phyloP scores from a whole-genome alignment of 2,329 filamentous ascomycete species.

The Trichoderma sp. region DNA sequence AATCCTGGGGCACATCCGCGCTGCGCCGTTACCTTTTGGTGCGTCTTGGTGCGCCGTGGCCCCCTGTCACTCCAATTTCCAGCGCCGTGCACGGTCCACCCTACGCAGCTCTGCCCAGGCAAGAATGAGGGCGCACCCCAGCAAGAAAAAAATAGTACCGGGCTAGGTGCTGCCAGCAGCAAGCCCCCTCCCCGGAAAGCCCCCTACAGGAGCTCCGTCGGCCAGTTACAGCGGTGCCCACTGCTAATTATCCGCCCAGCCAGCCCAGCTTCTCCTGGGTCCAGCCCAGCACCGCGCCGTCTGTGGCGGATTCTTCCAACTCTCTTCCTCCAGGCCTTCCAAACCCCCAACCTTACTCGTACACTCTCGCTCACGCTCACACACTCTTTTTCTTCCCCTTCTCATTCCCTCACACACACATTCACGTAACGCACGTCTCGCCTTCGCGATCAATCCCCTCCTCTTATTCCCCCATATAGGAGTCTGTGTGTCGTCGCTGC shows the following conservation, averaged over 20 bases:
- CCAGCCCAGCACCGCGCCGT: not conserved
- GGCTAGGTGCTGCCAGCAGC: not conserved
- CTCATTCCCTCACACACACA: conserved; percentile 19
- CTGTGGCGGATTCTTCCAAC: conserved; percentile 17
- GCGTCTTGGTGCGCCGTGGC: not conserved
- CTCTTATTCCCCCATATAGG: conserved; percentile 19
- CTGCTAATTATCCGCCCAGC: conserved; percentile 23
- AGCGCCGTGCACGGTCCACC: conserved; percentile 30
- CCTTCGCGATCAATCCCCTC: conserved; percentile 22
- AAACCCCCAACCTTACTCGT: conserved; percentile 4
- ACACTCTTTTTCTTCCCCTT: conserved; percentile 11
- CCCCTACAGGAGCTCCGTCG: conserved; percentile 17
- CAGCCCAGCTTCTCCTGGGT: conserved; percentile 8
- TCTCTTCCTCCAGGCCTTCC: conserved; percentile 22
- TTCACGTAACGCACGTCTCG: conserved; percentile 23
- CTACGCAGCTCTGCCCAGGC: not conserved
- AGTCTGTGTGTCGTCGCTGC: conserved; percentile 25
- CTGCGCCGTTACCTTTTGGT: not conserved
- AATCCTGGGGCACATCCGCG: conserved; percentile 13
- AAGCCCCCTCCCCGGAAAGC: not conserved
- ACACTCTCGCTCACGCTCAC: conserved; percentile 19
- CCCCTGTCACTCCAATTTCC: conserved; percentile 31
- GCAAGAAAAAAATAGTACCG: not conserved
- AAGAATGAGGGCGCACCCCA: conserved; percentile 1
- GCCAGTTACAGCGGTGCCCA: conserved; percentile 24